Conservation (phyloP, 2,329 filamentous ascomycete genomes). For the Albophoma yamanashiensis region DNA sequence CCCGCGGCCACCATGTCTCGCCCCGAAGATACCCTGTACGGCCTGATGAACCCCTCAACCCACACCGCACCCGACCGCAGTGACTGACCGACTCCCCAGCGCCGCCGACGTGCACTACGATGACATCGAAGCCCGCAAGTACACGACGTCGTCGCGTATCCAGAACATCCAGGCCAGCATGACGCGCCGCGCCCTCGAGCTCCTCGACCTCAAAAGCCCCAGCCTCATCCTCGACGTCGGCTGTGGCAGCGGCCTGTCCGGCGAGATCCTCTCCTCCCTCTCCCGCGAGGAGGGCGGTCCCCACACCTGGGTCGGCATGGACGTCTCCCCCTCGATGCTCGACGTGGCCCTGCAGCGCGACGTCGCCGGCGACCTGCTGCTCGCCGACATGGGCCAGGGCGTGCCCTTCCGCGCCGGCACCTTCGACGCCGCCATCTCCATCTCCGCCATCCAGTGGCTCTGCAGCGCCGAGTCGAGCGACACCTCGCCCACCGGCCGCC, state of each 20-base stretch:
- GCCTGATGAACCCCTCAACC: not conserved
- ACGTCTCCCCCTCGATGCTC: slow-evolving; percentile 93
- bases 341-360: slow-evolving; percentile 85
- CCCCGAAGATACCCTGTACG: slow-evolving; percentile 87
- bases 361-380: slow-evolving; percentile 84
- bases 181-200: slow-evolving; percentile 85
- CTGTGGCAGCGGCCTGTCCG: slow-evolving; percentile 87
- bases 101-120: slow-evolving; percentile 97
- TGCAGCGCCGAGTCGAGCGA: slow-evolving; percentile 91
- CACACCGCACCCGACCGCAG: not conserved
- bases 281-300: slow-evolving; percentile 63
- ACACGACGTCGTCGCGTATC: slow-evolving; percentile 92
- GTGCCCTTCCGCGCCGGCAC: slow-evolving; percentile 85
- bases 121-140: slow-evolving; percentile 90
- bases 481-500: slow-evolving; percentile 65
- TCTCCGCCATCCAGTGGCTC: slow-evolving; percentile 95
- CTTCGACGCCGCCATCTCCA: slow-evolving; percentile 92
- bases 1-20: slow-evolving; percentile 65
- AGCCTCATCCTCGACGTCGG: slow-evolving; percentile 94
- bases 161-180: slow-evolving; percentile 91
- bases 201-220: slow-evolving; percentile 69
- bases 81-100: slow-evolving; percentile 31
- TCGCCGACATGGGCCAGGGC: slow-evolving; percentile 92
- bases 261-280: slow-evolving; percentile 79
- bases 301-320: slow-evolving; percentile 96